These are phyloP conservation scores for Diplosphaera chodatii DNA, from an alignment of 139 green algal species.

Conservation along the genomic window DNA sequence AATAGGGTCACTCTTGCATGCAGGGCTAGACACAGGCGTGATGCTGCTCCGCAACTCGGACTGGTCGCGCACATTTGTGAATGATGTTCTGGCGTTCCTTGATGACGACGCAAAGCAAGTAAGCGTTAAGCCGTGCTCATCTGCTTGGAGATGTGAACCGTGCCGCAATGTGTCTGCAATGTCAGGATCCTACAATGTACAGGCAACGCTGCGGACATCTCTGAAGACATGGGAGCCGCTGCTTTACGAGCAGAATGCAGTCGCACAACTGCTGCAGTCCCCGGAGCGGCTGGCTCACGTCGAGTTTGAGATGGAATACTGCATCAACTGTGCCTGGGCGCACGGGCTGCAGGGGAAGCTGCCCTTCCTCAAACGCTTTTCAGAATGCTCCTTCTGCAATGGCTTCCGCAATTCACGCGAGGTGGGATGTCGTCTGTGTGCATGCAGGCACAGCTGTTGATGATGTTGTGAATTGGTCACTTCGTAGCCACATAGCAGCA, in stretches of 20 bases:
- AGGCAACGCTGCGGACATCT: neutral
- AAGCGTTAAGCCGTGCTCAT: neutral
- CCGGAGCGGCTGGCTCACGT: neutral
- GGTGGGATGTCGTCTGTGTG: neutral
- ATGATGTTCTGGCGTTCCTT: neutral
- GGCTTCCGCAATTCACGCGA: neutral
- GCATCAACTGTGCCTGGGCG: slow-evolving; percentile 8
- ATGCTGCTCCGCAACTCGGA: slow-evolving; percentile 25
- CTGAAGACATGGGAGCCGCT: slow-evolving; percentile 1
- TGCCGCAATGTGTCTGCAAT: too few species aligned
- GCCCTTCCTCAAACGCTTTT: neutral
- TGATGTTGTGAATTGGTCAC: too few species aligned
- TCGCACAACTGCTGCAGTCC: slow-evolving; percentile 1
- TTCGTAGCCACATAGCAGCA: too few species aligned
- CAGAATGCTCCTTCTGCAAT: neutral
- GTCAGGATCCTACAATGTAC: too few species aligned
- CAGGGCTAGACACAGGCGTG: slow-evolving; percentile 20
- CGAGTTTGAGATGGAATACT: slow-evolving; percentile 5
- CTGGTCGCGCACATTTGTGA: slow-evolving; percentile 11
- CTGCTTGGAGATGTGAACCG: neutral
- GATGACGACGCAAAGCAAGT: slow-evolving; percentile 3
- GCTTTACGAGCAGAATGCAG: slow-evolving; percentile 10
- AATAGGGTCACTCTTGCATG: too few species aligned
- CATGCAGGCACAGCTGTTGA: too few species aligned
- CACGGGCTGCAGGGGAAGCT: neutral